Base-by-base conservation (phyloP, 306 rosid genomes). In the Fragaria nilgerrensis region DNA sequence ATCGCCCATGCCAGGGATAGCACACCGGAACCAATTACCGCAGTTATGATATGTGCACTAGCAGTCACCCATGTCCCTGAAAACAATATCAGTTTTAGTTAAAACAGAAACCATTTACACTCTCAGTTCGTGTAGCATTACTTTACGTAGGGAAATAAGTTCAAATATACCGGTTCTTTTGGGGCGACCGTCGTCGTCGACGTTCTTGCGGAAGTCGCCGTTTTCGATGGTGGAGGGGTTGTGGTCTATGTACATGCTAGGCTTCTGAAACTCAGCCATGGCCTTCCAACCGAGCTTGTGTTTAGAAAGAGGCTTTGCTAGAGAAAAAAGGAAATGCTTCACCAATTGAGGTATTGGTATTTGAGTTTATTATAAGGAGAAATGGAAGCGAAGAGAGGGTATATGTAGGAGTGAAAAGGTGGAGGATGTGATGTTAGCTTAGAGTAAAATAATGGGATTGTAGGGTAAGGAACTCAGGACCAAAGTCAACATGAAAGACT, bases 21-120 rank as follows among this genome's bases (percentile, higher is more conserved):
- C 78, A 96, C 99, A 12, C 99, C 99, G 0, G 99, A 96, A 2
- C 99, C 99, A 9, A 96, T 96, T 80, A 96, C 99, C 0, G 99
- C 98, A 9, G 99, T 96, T 73, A 96, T 92, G 22, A 96, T 96
- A 49, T 96, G 99, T 7, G 99, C 99, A 76, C 99, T 96, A 0
- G 99, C 99, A 0, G 99, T 92, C 72, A 92, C 43, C 99, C 98
- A 96, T 23, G 99, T 96, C 70, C 99, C 98, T 92, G 27, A 29
- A 5, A 62, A 14, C 20, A 62, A 29, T 29, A 61, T 25, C 27
- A 2, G 14, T 1, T n/a, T 56, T 56, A 56, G 66, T 59, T 25
- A 59, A 9, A 25, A 59, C 19, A 8, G 19, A 14, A 27, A 27
- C 17, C 0, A 22, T 56, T 56, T 3, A 3, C 36, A 59, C 29